Evolutionary conservation across 129 eudicot species (phyloP).

Genomic region (Chrysanthemum seticuspe): DNA sequence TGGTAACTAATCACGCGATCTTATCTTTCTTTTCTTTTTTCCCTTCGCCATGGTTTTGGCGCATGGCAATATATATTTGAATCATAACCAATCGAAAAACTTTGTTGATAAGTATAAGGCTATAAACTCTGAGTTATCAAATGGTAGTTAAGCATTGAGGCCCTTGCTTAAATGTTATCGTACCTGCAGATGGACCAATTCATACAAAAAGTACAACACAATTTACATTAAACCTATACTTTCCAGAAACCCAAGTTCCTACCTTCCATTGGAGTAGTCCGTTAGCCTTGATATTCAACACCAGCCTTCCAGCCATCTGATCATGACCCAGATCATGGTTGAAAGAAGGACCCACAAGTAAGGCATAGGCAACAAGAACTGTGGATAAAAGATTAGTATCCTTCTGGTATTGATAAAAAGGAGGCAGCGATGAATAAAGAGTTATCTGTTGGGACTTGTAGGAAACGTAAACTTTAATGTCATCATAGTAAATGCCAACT

Average conservation of each 20-base stretch:
- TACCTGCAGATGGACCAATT: conserved; percentile 26
- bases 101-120: no score
- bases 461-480: conserved; percentile 45
- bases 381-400: conserved; percentile 49
- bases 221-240: conserved; percentile 48
- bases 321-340: conserved; percentile 53
- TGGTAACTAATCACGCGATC: no score
- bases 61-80: no score
- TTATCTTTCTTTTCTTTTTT: no score
- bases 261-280: conserved; percentile 69
- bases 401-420: conserved; percentile 62
- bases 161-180: no score
- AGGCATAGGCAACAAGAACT: conserved; percentile 36
- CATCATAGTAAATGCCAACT: conserved; percentile 68
- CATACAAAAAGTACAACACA: conserved; percentile 49
- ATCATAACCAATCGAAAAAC: no score
- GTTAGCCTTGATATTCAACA: conserved; percentile 45
- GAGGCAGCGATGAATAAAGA: conserved; percentile 36
- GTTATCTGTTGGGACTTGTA: conserved; percentile 67
- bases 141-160: no score
- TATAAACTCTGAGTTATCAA: no score
- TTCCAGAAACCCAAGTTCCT: conserved; percentile 65
- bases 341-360: conserved; percentile 56
- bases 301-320: conserved; percentile 44
- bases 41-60: no score